Base-by-base conservation (phyloP, 2,329 filamentous ascomycete genomes). In the Cylindrodendrum hubeiense region DNA sequence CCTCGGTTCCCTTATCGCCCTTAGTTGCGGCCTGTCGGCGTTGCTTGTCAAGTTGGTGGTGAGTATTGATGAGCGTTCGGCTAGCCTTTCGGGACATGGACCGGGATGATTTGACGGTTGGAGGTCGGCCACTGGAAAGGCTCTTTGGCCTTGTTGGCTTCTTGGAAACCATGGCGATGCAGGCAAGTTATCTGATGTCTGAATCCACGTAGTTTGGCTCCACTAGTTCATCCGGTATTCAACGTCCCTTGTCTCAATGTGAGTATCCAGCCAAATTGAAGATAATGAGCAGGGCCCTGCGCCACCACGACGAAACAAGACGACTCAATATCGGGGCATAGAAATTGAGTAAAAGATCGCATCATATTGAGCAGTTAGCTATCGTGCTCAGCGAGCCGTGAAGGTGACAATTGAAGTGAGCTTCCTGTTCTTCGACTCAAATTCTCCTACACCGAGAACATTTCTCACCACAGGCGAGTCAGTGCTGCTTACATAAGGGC, bases 81-180 rank as follows among this genome's bases (percentile, higher is more conserved):
- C 89, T 91, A 26, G 89, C 86, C 76, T 89, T 91, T 65, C 89
- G 86, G 4, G 90, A 89, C 72, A 92, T 89, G 6, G 89, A 86
- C 67, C 83, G 84, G 9, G 81, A 79, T 21, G 83, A 80, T 67
- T 85, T 86, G 34, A 82, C 77, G 1, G 83, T 84, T 10, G 89
- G 89, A 3, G 87, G 87, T n/a, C 89, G 84, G 15, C 89, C 86
- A 22, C 82, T 81, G 17, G 75, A 70, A 24, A 82, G 77, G 60
- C 80, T 86, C 70, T 84, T 87, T 5, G 78, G 67, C 51, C 76
- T 74, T 60, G 80, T 80, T 57, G 81, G 85, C 75, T 84, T 87
- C 51, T 78, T 81, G 12, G 76, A 70, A 63, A 80, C 81, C 85
- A 89, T 89, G 3, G 10, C 66, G 30, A 21, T 28, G 15, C n/a